Evolutionary conservation across 257 asterid species (phyloP), one percentile per base, ranked within the genome.

Genomic region (Solanum pimpinellifolium): DNA sequence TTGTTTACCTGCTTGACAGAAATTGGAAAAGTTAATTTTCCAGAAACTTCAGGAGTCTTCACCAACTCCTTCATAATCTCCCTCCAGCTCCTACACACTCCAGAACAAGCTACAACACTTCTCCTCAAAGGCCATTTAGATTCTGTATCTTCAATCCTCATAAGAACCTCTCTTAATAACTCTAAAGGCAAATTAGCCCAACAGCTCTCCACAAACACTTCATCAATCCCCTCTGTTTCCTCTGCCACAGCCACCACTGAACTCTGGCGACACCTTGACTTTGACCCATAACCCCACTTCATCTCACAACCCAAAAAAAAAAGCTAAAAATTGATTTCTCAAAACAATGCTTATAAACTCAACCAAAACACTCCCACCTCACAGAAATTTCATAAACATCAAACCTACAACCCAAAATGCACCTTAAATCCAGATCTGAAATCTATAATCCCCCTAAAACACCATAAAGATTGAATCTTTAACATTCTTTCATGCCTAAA

Each of bases 21-120:
- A 23, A 94, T 73, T 4, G 98, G 99, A 69, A 96, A 96, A 37
- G 99, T 96, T 69, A 96, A 88, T 81, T 87, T 94, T 18, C 97
- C 99, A 88, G 96, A 95, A 89, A 92, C 46, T 90, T 95, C 95
- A 18, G 95, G 99, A 75, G 89, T 89, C 73, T 87, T 85, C 2
- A 95, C 98, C 35, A 94, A 68, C 90, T 95, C 99, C 93, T 93
- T 93, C 94, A 96, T 91, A 87, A 91, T 90, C 81, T 95, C 93
- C 89, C 99, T 94, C 99, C 98, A 96, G 90, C 92, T 93, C 88
- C 90, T 92, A 86, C 99, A 96, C 46, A 96, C 99, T 15, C 98
- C 97, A 1, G 98, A 96, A 90, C 98, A 94, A 78, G 98, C 96
- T 89, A 95, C 97, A 9, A 96, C 99, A 86, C 91, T 92, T 86